Percentiles rank a stretch among this genome's conserved stretches.
These are phyloP conservation scores for Metschnikowia santaceciliae DNA, from an alignment of 805 yeast genomes.

Conservation along the genomic window DNA sequence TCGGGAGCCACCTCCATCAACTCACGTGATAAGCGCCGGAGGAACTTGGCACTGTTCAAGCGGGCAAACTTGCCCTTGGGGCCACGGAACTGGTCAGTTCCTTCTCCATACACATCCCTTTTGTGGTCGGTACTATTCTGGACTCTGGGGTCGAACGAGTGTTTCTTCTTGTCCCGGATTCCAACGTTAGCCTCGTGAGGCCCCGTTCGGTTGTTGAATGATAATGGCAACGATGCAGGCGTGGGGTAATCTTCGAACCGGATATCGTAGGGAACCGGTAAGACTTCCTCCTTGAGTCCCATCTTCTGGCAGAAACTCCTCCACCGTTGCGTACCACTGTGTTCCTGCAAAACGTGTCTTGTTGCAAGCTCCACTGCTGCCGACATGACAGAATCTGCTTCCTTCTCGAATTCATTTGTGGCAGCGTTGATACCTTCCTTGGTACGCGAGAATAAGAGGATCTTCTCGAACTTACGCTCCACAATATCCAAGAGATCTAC, in stretches of 20 bases:
- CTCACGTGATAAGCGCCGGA: conserved; percentile 53
- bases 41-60: conserved; percentile 50
- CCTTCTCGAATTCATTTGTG: conserved; percentile 37
- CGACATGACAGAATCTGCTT: conserved; percentile 40
- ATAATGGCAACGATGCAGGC: conserved; percentile 41
- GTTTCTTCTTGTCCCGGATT: conserved; percentile 74
- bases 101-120: conserved; percentile 73
- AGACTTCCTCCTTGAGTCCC: conserved; percentile 1
- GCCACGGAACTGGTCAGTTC: conserved; percentile 59
- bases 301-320: conserved; percentile 23
- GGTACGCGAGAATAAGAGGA: conserved; percentile 44
- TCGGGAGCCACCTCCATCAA: conserved; percentile 36
- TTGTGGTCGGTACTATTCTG: conserved; percentile 61
- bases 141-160: conserved; percentile 79
- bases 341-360: conserved; percentile 55
- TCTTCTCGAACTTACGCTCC: conserved; percentile 60
- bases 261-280: conserved; percentile 22
- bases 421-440: conserved; percentile 40
- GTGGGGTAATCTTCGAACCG: conserved; percentile 22
- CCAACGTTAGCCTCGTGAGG: conserved; percentile 70
- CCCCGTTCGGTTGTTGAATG: conserved; percentile 88
- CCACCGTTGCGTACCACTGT: conserved; percentile 49
- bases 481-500: conserved; percentile 80
- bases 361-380: conserved; percentile 75
- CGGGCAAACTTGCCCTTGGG: conserved; percentile 45